phyloP scores from a whole-genome alignment of 495 filamentous ascomycete genomes.

The Podospora fimiseda region DNA sequence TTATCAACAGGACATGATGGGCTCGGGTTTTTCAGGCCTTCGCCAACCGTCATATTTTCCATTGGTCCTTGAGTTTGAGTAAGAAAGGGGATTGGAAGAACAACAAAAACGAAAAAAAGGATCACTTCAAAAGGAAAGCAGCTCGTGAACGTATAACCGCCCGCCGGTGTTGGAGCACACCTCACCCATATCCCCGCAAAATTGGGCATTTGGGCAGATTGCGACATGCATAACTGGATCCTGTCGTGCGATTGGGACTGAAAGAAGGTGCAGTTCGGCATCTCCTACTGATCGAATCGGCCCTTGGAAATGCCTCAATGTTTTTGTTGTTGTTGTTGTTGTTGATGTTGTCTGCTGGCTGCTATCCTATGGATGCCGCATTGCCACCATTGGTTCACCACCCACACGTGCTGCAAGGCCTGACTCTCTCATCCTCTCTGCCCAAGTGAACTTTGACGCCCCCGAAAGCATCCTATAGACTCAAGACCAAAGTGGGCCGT shows the following conservation, averaged over 20 bases:
- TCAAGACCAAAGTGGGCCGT: not conserved
- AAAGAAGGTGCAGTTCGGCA: slow-evolving; percentile 5
- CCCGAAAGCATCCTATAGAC: not conserved
- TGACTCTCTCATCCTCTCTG: not conserved
- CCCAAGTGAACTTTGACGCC: not conserved
- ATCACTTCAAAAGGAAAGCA: too few relatives aligned
- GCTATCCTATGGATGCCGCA: not conserved
- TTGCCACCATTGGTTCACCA: not conserved
- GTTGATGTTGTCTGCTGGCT: too few relatives aligned
- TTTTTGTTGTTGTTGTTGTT: not conserved
- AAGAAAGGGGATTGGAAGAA: too few relatives aligned
- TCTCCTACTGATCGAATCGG: slow-evolving; percentile 9
- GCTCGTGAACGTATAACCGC: too few relatives aligned
- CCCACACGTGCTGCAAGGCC: not conserved
- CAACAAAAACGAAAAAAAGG: too few relatives aligned
- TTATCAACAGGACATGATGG: too few relatives aligned
- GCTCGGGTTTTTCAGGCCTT: too few relatives aligned
- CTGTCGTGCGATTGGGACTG: slow-evolving; percentile 15
- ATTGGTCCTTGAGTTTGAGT: too few relatives aligned
- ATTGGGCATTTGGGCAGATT: slow-evolving; percentile 23
- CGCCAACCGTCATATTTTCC: too few relatives aligned
- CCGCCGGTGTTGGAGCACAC: too few relatives aligned
- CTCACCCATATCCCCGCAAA: slow-evolving; percentile 8
- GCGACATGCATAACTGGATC: slow-evolving; percentile 19
- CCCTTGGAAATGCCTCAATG: slow-evolving; percentile 22